Evolutionary conservation across 192 early-diverging fungal species (phyloP).

Genomic region (Backusella mclennaniae): DNA sequence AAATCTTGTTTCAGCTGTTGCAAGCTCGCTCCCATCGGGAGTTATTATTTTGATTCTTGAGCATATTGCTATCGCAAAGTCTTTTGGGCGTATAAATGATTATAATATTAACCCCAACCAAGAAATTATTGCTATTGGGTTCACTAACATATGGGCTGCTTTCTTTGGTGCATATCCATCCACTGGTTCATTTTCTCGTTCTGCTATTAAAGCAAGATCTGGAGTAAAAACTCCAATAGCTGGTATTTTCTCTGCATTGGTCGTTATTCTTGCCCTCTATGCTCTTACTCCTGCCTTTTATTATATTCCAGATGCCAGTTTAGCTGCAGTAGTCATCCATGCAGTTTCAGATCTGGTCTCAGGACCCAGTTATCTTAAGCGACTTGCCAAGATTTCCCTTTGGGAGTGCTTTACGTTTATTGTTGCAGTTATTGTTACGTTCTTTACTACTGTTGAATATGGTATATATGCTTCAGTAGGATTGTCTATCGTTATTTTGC

Average conservation of each 20-base stretch:
- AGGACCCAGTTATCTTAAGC: slow-evolving; percentile 54
- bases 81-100: slow-evolving; percentile 84
- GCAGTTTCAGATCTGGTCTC: slow-evolving; percentile 80
- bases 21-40: slow-evolving; percentile 59
- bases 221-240: slow-evolving; percentile 85
- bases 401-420: slow-evolving; percentile 54
- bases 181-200: slow-evolving; percentile 94
- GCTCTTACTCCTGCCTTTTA: slow-evolving; percentile 82
- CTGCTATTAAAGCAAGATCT: slow-evolving; percentile 86
- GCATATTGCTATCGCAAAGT: slow-evolving; percentile 89
- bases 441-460: slow-evolving; percentile 59
- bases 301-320: slow-evolving; percentile 79
- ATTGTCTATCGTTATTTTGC: slow-evolving; percentile 67
- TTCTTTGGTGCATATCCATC: slow-evolving; percentile 88
- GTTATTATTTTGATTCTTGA: slow-evolving; percentile 83
- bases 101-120: slow-evolving; percentile 82
- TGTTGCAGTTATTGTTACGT: slow-evolving; percentile 56
- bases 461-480: slow-evolving; percentile 79
- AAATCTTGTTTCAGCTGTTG: slow-evolving; percentile 52
- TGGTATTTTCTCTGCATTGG: slow-evolving; percentile 74
- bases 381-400: slow-evolving; percentile 52
- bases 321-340: slow-evolving; percentile 86
- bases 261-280: slow-evolving; percentile 83
- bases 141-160: slow-evolving; percentile 80
- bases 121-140: slow-evolving; percentile 88